These are phyloP conservation scores for Arthrobotrys conoides DNA, from an alignment of 2,329 filamentous ascomycete genomes.

Conservation along the genomic window DNA sequence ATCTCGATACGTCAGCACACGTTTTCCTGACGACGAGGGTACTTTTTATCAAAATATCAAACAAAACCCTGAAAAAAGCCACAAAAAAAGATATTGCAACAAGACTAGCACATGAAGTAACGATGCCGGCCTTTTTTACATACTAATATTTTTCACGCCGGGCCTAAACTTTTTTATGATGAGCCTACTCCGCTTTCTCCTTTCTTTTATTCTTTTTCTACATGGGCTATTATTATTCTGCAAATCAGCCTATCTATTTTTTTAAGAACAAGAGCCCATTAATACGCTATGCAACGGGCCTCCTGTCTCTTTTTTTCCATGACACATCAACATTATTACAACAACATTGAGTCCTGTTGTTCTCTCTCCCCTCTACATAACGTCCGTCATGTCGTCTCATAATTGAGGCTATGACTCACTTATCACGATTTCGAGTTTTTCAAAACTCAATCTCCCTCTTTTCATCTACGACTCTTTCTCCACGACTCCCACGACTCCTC, in stretches of 20 bases:
- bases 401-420: background rate
- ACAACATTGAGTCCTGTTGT: too few species aligned
- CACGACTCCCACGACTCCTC: too few species aligned
- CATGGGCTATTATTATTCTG: too few species aligned
- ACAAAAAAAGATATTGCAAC: background rate
- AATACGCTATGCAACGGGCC: background rate
- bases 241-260: background rate
- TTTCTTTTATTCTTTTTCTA: too few species aligned
- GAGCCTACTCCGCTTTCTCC: background rate
- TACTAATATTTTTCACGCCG: background rate
- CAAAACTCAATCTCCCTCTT: background rate
- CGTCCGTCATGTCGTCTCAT: background rate
- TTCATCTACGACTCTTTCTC: background rate
- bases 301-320: background rate
- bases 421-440: background rate
- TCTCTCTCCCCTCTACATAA: background rate
- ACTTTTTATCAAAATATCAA: background rate
- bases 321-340: too few species aligned
- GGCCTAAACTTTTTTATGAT: background rate
- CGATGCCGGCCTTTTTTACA: background rate
- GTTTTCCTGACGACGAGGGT: background rate
- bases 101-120: background rate
- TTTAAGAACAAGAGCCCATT: background rate
- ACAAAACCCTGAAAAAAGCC: background rate
- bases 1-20: constrained; percentile 2